These are phyloP conservation scores for Didymella exigua DNA, from an alignment of 2,329 filamentous ascomycete genomes.

Conservation along the genomic window DNA sequence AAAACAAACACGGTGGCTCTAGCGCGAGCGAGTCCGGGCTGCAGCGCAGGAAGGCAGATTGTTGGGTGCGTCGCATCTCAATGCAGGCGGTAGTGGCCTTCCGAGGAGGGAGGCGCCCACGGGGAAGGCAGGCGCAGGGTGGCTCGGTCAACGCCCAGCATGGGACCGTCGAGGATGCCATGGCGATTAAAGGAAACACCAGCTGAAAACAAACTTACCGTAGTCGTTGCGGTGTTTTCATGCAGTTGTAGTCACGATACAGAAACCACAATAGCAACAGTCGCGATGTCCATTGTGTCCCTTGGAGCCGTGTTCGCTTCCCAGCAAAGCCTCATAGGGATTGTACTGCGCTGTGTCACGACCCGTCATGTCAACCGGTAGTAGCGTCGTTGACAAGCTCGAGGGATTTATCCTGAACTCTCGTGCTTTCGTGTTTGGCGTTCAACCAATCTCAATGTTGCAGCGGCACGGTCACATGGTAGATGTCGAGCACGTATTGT, in stretches of 20 bases:
- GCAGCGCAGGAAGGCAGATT: background rate
- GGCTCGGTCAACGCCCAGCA: background rate
- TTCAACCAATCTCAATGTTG: background rate
- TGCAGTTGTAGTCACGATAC: background rate
- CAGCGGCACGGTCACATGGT: background rate
- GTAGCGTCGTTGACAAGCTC: background rate
- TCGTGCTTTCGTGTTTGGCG: background rate
- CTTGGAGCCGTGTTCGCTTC: background rate
- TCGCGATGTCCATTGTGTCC: background rate
- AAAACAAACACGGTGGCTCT: constrained; percentile 3
- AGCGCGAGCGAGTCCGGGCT: background rate
- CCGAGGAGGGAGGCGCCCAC: background rate
- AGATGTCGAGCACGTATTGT: background rate
- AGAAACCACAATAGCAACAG: background rate
- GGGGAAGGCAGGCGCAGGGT: background rate
- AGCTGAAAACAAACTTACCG: background rate
- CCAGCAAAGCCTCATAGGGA: background rate
- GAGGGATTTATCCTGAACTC: background rate
- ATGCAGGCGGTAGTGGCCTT: background rate
- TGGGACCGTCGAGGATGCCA: background rate
- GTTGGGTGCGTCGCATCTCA: background rate
- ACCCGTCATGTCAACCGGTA: background rate
- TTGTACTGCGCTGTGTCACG: background rate
- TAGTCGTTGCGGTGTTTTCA: background rate
- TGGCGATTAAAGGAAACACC: background rate